These are phyloP conservation scores for Penicillium sp. DNA, from an alignment of 2,329 filamentous ascomycete genomes.

Conservation along the genomic window DNA sequence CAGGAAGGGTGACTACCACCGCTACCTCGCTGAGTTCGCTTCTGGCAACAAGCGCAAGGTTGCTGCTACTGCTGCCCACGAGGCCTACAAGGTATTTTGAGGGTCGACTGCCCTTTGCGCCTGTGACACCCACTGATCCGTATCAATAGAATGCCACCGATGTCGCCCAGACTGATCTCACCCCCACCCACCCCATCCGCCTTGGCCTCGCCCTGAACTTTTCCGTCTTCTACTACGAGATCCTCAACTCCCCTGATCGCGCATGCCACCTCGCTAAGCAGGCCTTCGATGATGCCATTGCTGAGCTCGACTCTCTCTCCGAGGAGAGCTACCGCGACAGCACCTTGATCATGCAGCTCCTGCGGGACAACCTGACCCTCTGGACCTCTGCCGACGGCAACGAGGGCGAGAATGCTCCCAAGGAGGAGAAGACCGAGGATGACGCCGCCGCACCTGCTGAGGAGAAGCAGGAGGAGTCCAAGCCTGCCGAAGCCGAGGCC, in stretches of 20 bases:
- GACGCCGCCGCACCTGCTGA: constrained; percentile 43
- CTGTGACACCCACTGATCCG: constrained; percentile 1
- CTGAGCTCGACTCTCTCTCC: constrained; percentile 93
- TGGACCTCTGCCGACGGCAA: constrained; percentile 92
- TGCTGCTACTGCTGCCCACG: constrained; percentile 87
- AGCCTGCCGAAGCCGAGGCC: constrained; percentile 32
- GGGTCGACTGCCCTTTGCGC: background rate
- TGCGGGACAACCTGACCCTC: constrained; percentile 95
- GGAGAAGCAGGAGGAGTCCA: constrained; percentile 39
- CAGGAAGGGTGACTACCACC: constrained; percentile 99
- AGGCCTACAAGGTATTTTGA: constrained; percentile 85
- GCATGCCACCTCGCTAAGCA: constrained; percentile 99
- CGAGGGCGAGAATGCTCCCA: constrained; percentile 60
- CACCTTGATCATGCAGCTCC: constrained; percentile 98
- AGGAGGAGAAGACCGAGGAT: constrained; percentile 57
- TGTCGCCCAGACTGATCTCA: constrained; percentile 94
- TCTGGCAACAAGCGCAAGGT: constrained; percentile 92
- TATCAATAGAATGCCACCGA: constrained; percentile 73
- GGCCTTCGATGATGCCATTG: constrained; percentile 97
- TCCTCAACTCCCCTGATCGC: constrained; percentile 94
- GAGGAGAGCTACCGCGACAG: constrained; percentile 99
- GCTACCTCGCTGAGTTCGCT: constrained; percentile 96
- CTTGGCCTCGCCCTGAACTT: constrained; percentile 97
- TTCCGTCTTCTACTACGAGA: constrained; percentile 99
- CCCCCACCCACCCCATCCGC: constrained; percentile 95